phyloP scores from a whole-genome alignment of 192 early-diverging fungal species.

The Backusella macrospora region DNA sequence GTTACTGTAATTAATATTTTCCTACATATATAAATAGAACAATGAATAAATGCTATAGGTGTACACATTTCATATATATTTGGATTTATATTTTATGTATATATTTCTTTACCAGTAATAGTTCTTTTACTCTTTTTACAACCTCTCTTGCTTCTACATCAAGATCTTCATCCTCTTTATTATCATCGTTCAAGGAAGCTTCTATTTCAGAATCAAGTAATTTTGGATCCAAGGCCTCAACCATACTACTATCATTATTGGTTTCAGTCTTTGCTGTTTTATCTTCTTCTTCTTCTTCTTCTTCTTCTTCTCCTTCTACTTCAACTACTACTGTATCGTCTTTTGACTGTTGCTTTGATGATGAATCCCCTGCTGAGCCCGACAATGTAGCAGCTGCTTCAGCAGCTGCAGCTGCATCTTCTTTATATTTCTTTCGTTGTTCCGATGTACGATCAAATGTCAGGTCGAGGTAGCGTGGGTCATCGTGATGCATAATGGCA shows the following conservation, averaged over 20 bases:
- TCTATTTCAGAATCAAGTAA: constrained; percentile 18
- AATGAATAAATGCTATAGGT: no score
- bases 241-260: not conserved
- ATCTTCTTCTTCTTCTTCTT: constrained; percentile 24
- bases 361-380: no score
- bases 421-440: constrained; percentile 24
- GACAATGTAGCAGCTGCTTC: constrained; percentile 23
- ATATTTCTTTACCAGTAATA: constrained; percentile 30
- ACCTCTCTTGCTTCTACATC: constrained; percentile 31
- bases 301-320: no score
- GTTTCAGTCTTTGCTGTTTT: constrained; percentile 37
- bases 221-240: constrained; percentile 32
- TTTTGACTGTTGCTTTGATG: constrained; percentile 36
- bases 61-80: not conserved
- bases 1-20: constrained; percentile 61
- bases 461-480: constrained; percentile 62
- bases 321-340: constrained; percentile 17
- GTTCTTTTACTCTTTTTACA: constrained; percentile 31
- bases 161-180: not conserved
- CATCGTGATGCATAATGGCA: constrained; percentile 60
- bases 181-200: not conserved
- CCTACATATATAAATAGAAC: constrained; percentile 36
- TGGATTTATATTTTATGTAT: not conserved
- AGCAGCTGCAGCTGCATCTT: constrained; percentile 31
- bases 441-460: constrained; percentile 46